phyloP scores from a whole-genome alignment of 1,284 basidiomycete genomes.

The Blastosporella zonata region DNA sequence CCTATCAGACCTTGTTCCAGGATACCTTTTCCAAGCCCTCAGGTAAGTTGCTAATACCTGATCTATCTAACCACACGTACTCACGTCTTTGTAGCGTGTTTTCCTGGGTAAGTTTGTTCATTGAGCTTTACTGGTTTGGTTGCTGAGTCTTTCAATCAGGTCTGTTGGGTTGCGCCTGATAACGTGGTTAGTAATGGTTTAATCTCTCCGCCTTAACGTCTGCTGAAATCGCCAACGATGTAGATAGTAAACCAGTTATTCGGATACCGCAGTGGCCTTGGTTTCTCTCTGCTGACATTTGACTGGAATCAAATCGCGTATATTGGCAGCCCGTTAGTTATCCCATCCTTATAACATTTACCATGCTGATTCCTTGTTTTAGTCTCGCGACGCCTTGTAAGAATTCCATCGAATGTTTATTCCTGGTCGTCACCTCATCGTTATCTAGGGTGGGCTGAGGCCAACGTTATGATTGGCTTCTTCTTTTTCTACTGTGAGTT shows the following conservation, averaged over 20 bases:
- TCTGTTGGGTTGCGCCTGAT: constrained; percentile 43
- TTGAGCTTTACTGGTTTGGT: background rate
- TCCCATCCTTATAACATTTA: constrained; percentile 16
- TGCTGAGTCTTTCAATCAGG: constrained; percentile 44
- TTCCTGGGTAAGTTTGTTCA: constrained; percentile 30
- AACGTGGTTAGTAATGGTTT: constrained; percentile 30
- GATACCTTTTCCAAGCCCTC: constrained; percentile 70
- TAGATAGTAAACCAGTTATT: constrained; percentile 43
- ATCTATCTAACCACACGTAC: background rate
- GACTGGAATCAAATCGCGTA: constrained; percentile 63
- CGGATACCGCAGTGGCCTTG: constrained; percentile 37
- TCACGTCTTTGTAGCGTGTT: constrained; percentile 26
- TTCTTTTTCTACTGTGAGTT: constrained; percentile 63
- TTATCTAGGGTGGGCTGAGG: constrained; percentile 59
- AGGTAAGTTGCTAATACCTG: constrained; percentile 24
- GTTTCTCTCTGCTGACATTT: constrained; percentile 43
- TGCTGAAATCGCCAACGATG: constrained; percentile 2
- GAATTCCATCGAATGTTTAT: constrained; percentile 6
- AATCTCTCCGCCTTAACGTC: background rate
- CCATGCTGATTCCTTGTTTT: constrained; percentile 27
- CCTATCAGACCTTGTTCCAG: constrained; percentile 49
- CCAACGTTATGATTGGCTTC: constrained; percentile 80
- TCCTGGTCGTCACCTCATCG: background rate
- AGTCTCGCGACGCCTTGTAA: constrained; percentile 57
- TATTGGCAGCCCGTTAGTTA: constrained; percentile 39